These are phyloP conservation scores for Gliomastix tumulicola DNA, from an alignment of 2,329 filamentous ascomycete genomes.

Conservation along the genomic window DNA sequence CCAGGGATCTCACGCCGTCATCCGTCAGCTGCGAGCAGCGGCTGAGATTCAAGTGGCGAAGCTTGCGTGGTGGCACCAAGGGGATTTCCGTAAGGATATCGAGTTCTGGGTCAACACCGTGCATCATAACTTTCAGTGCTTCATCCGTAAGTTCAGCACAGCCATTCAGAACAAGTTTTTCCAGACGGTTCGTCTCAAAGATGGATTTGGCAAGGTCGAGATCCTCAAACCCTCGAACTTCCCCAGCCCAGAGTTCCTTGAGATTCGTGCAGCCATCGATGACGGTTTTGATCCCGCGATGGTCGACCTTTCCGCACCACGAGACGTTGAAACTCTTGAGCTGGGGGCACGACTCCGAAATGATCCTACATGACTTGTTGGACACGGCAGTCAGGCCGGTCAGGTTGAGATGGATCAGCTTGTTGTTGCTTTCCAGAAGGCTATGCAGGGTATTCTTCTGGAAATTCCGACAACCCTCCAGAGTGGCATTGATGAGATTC, in stretches of 20 bases:
- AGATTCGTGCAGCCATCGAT: constrained; percentile 67
- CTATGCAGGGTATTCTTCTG: constrained; percentile 70
- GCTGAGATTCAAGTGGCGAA: constrained; percentile 81
- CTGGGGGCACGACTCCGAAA: constrained; percentile 71
- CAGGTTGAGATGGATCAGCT: constrained; percentile 78
- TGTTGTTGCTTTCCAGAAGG: constrained; percentile 65
- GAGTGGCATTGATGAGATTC: constrained; percentile 79
- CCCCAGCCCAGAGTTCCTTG: constrained; percentile 73
- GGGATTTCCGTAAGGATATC: constrained; percentile 74
- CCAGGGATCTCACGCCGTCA: constrained; percentile 62
- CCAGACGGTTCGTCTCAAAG: constrained; percentile 74
- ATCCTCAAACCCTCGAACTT: constrained; percentile 74
- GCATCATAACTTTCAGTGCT: constrained; percentile 65
- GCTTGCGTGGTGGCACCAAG: constrained; percentile 66
- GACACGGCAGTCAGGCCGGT: constrained; percentile 74
- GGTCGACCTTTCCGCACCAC: constrained; percentile 85
- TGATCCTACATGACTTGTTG: constrained; percentile 79
- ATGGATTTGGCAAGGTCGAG: constrained; percentile 64
- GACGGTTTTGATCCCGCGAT: constrained; percentile 65
- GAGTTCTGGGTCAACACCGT: constrained; percentile 68
- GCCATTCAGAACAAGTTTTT: constrained; percentile 74
- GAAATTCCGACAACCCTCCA: constrained; percentile 87
- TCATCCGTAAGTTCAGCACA: constrained; percentile 74
- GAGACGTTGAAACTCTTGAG: constrained; percentile 85
- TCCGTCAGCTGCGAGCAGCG: constrained; percentile 71